Base-by-base conservation (phyloP, 2,329 filamentous ascomycete species). In the Phoma sp. region DNA sequence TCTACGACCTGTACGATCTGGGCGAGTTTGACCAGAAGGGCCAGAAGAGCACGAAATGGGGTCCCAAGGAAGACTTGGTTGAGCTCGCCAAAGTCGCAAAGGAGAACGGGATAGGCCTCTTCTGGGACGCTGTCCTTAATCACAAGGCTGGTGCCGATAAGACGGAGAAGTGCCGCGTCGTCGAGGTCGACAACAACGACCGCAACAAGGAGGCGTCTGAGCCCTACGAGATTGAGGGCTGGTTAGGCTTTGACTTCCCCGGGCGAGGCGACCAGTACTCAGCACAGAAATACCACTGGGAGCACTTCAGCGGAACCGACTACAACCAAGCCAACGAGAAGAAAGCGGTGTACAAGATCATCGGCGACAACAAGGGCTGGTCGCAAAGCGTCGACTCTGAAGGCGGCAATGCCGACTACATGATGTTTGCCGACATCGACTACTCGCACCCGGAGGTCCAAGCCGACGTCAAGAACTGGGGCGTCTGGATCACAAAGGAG, bases 11-110 rank as follows among this genome's bases (percentile, higher is more conserved):
- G 13, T 89, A 86, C 63, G 87, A 89, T 58, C 73, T 89, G 2
- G 88, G 88, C 29, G 88, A 91, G 68, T 91, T 91, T 63, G 84
- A 90, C 37, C 87, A 90, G 67, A 91, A 91, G 69, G 86, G 85
- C 17, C 71, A 78, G 0, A 75, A 75, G 5, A 76, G 77, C 2
- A 91, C 88, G 1, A 91, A 90, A 78, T 92, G 88, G 88, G 88
- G 88, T 2, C 77, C 78, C 1, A 85, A 85, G 64, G 80, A 84
- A 39, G 86, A 90, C 51, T 75, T 91, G 15, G 61, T 82, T 2
- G 76, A 78, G 17, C 71, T 91, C 43, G 74, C 78, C 2, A 72
- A 78, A 19, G 73, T 76, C 12, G 86, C 86, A 0, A 77, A 82
- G 45, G 74, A 81, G 33, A 62, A 81, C 22, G 83, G 81, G 0